These are phyloP conservation scores for Fusarium xyrophilum DNA, from an alignment of 2,329 filamentous ascomycete genomes.

Conservation along the genomic window DNA sequence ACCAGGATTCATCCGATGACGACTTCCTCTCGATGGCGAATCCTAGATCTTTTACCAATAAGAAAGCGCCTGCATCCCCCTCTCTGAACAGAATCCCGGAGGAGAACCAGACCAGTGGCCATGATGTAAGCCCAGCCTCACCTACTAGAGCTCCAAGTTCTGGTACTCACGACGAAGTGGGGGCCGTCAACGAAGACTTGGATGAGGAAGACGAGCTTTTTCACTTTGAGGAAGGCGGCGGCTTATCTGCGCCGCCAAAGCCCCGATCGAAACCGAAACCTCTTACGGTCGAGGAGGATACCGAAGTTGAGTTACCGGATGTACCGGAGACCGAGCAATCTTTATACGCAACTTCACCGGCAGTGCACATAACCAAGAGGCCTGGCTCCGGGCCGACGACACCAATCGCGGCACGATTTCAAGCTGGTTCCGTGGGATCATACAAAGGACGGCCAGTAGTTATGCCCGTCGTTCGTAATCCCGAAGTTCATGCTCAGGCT, in stretches of 20 bases:
- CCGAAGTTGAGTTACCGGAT: slow-evolving; percentile 43
- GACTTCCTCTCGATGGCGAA: slow-evolving; percentile 52
- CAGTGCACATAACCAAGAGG: slow-evolving; percentile 50
- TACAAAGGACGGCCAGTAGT: slow-evolving; percentile 61
- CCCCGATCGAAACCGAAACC: slow-evolving; percentile 38
- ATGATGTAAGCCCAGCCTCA: slow-evolving; percentile 1
- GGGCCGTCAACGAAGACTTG: slow-evolving; percentile 7
- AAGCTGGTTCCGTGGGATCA: slow-evolving; percentile 57
- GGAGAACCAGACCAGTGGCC: slow-evolving; percentile 5
- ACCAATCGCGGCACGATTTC: slow-evolving; percentile 46
- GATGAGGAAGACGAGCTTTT: slow-evolving; percentile 53
- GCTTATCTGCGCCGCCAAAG: slow-evolving; percentile 43
- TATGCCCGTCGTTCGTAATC: slow-evolving; percentile 59
- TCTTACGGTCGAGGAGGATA: slow-evolving; percentile 46
- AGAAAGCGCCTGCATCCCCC: slow-evolving; percentile 33
- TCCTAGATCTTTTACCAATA: slow-evolving; percentile 43
- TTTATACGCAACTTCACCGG: slow-evolving; percentile 54
- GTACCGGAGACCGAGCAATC: slow-evolving; percentile 36
- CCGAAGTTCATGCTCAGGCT: slow-evolving; percentile 57
- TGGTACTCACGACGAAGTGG: background rate
- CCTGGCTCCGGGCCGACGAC: slow-evolving; percentile 40
- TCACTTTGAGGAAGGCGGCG: slow-evolving; percentile 54
- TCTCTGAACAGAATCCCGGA: slow-evolving; percentile 18
- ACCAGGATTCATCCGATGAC: slow-evolving; percentile 49
- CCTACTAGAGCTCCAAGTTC: slow-evolving; percentile 3